Conservation (phyloP, 768 basidiomycete species). For the Mycena leptocephala region DNA sequence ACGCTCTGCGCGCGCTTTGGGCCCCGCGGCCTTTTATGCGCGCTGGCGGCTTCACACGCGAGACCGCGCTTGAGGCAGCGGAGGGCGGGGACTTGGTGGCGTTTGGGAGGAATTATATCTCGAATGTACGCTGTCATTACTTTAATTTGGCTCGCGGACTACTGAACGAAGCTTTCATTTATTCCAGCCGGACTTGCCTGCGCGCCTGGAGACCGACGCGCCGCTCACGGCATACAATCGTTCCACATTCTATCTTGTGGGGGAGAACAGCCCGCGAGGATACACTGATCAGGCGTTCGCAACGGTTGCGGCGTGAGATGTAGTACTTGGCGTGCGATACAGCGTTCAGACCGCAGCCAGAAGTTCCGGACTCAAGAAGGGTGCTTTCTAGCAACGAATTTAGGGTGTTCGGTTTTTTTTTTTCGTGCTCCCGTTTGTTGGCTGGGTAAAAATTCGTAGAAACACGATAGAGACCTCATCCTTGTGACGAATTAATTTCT, state of each 20-base stretch:
- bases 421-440: neutral
- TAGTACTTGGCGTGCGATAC: neutral
- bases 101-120: constrained; percentile 29
- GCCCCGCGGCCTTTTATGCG: constrained; percentile 43
- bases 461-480: neutral
- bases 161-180: neutral
- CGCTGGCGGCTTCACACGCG: constrained; percentile 49
- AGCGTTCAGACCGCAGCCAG: neutral
- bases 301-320: neutral
- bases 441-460: neutral
- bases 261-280: constrained; percentile 42
- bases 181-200: constrained; percentile 50
- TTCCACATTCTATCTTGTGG: constrained; percentile 40
- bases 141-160: neutral
- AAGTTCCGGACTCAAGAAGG: neutral
- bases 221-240: constrained; percentile 39
- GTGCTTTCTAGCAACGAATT: neutral
- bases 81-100: constrained; percentile 33
- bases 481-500: neutral
- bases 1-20: constrained; percentile 42
- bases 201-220: constrained; percentile 42
- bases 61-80: constrained; percentile 43
- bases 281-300: constrained; percentile 52
- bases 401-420: too few species aligned
- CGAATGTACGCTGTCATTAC: constrained; percentile 32